These are phyloP conservation scores for Diaporthe sp. DNA, from an alignment of 2,329 filamentous ascomycete species.

Conservation along the genomic window DNA sequence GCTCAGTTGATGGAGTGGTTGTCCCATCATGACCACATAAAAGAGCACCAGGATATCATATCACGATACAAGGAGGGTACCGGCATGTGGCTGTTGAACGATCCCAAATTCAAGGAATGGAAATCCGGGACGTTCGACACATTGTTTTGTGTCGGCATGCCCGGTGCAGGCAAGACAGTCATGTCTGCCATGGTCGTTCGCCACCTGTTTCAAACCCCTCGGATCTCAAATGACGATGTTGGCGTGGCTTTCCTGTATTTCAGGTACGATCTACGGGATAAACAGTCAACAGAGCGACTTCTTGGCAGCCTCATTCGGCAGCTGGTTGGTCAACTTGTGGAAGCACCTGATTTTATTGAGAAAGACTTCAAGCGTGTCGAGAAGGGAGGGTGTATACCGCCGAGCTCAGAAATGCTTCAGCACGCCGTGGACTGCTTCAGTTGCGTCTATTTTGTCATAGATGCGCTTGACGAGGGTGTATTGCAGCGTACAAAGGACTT, in stretches of 20 bases:
- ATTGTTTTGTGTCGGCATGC: background rate
- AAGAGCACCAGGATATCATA: background rate
- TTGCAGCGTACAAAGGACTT: background rate
- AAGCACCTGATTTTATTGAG: background rate
- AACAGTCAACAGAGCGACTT: background rate
- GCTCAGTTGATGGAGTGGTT: background rate
- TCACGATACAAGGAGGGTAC: background rate
- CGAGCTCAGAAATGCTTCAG: background rate
- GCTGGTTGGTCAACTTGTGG: background rate
- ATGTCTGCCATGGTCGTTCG: background rate
- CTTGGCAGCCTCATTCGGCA: background rate
- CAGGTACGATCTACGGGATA: background rate
- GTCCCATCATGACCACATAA: background rate
- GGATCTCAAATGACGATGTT: background rate
- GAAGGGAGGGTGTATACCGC: background rate
- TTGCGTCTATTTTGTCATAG: background rate
- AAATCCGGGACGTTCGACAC: background rate
- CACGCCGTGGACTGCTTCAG: background rate
- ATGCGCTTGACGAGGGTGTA: background rate
- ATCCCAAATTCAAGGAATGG: background rate
- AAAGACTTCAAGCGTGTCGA: background rate
- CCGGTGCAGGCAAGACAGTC: background rate
- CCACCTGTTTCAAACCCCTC: background rate
- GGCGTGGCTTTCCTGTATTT: background rate
- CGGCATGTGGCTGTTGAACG: background rate